These are phyloP conservation scores for Novakomyces olei DNA, from an alignment of 805 yeast species.

Conservation along the genomic window DNA sequence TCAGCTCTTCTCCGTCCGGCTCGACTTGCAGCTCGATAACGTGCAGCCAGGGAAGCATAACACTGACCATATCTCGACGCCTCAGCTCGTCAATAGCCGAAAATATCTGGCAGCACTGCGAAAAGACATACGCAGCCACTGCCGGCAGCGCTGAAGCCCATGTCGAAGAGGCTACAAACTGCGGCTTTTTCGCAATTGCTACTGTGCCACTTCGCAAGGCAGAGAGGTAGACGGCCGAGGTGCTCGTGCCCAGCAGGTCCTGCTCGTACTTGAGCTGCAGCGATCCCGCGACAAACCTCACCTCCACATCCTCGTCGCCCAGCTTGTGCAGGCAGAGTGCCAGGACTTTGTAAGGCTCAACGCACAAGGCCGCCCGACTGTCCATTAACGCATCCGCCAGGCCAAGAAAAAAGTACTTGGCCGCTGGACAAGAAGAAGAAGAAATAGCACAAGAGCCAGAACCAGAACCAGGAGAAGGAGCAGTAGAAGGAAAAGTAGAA, in stretches of 20 bases:
- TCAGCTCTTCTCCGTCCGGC: conserved; percentile 21
- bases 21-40: conserved; percentile 39
- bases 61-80: conserved; percentile 57
- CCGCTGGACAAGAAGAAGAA: too few relatives aligned
- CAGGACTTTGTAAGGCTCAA: conserved; percentile 43
- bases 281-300: conserved; percentile 50
- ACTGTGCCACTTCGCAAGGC: conserved; percentile 52
- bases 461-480: too few relatives aligned
- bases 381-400: conserved; percentile 42
- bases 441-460: too few relatives aligned
- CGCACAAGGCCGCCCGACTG: conserved; percentile 26
- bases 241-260: conserved; percentile 30
- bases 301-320: conserved; percentile 47
- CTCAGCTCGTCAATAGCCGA: conserved; percentile 36
- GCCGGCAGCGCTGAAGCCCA: conserved; percentile 42
- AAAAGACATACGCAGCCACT: conserved; percentile 37
- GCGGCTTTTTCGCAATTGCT: conserved; percentile 69
- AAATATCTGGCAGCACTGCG: conserved; percentile 50
- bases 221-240: conserved; percentile 39
- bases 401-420: conserved; percentile 50
- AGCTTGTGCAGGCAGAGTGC: conserved; percentile 58
- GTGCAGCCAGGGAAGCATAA: conserved; percentile 83
- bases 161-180: conserved; percentile 54
- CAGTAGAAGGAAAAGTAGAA: conserved; percentile 26
- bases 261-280: conserved; percentile 47